Percentiles rank a stretch among this genome's conserved stretches.
phyloP scores from a whole-genome alignment of 306 rosid species.

The Pyrus communis region DNA sequence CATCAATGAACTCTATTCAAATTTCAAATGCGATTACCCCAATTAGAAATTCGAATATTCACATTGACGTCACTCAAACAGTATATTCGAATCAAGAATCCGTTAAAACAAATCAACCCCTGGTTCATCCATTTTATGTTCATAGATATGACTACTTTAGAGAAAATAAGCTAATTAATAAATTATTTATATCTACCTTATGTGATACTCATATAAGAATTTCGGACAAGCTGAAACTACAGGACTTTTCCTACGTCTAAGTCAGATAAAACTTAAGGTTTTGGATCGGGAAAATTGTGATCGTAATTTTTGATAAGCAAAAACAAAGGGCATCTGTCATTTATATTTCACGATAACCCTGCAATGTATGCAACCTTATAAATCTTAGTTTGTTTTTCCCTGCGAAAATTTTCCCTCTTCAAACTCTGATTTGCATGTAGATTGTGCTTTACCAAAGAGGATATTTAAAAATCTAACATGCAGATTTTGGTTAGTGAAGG shows the following conservation, averaged over 20 bases:
- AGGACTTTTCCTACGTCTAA: background rate
- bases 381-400: background rate
- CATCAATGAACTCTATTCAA: background rate
- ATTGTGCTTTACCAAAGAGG: background rate
- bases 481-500: background rate
- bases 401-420: background rate
- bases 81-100: background rate
- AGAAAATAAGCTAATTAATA: background rate
- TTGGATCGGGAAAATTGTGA: too few species aligned
- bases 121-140: background rate
- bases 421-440: background rate
- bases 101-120: background rate
- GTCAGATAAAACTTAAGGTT: too few species aligned
- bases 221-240: background rate
- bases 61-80: background rate
- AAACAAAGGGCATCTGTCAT: too few species aligned
- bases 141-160: background rate
- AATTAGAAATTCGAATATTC: background rate
- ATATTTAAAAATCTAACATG: background rate
- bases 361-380: background rate
- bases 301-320: too few species aligned
- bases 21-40: background rate
- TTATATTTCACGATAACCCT: too few species aligned
- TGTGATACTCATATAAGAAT: background rate
- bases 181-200: too few species aligned